Evolutionary conservation across 225 moss, liverwort and hornwort species (phyloP).

Genomic region (Polytrichum commune): DNA sequence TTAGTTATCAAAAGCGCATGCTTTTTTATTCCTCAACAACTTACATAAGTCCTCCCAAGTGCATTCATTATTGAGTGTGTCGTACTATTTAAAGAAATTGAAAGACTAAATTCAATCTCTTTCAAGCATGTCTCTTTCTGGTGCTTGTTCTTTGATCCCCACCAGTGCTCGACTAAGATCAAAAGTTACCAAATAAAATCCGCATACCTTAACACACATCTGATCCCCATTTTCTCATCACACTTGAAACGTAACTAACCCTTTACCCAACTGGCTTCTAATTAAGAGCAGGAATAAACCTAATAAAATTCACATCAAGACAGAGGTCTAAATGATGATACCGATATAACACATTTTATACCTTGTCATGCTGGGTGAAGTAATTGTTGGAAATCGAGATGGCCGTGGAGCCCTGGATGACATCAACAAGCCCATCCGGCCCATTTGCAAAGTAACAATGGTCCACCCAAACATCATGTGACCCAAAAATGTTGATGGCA

Average conservation of each 20-base stretch:
- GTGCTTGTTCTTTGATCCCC: no score
- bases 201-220: background rate
- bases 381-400: constrained; percentile 53
- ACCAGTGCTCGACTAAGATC: background rate
- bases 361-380: constrained; percentile 59
- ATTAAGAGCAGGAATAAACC: background rate
- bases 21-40: no score
- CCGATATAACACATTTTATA: background rate
- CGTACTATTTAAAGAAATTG: no score
- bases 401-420: constrained; percentile 38
- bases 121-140: no score
- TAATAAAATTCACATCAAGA: background rate
- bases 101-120: no score
- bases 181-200: background rate
- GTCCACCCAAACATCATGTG: constrained; percentile 50
- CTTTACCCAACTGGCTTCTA: background rate
- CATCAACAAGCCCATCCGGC: constrained; percentile 51
- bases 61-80: no score
- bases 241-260: background rate
- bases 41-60: no score
- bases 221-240: background rate
- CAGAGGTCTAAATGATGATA: background rate
- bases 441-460: constrained; percentile 49
- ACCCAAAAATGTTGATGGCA: constrained; percentile 41
- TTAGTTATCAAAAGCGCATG: no score